A percentile compares a stretch with the other conserved stretches of the same genome.
phyloP scores from a whole-genome alignment of 768 basidiomycete genomes.

The Termitomyces sp. region DNA sequence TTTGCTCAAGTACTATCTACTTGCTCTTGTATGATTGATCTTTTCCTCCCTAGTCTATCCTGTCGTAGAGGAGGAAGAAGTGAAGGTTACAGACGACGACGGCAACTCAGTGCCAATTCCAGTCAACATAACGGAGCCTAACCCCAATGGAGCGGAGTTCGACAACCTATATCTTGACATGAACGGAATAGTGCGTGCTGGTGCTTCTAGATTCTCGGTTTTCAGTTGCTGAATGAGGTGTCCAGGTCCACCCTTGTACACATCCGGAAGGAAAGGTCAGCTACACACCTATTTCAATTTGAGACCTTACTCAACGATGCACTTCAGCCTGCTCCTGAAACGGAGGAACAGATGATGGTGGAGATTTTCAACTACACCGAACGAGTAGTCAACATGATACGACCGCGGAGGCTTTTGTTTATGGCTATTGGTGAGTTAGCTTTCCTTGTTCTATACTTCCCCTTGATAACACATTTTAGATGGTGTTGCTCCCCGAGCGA shows the following conservation, averaged over 20 bases:
- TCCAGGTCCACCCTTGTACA: constrained; percentile 95
- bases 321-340: constrained; percentile 86
- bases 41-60: constrained; percentile 48
- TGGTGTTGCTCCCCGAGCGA: constrained; percentile 95
- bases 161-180: constrained; percentile 98
- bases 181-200: constrained; percentile 87
- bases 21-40: not conserved
- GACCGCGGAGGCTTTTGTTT: constrained; percentile 92
- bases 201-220: not conserved
- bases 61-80: constrained; percentile 84
- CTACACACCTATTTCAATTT: not conserved
- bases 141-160: constrained; percentile 95
- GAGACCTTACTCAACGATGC: constrained; percentile 1
- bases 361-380: constrained; percentile 97
- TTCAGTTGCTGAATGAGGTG: not conserved
- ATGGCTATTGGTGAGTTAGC: constrained; percentile 88
- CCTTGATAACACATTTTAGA: constrained; percentile 42
- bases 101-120: constrained; percentile 71
- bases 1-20: constrained; percentile 2
- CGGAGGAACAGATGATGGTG: constrained; percentile 99
- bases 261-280: constrained; percentile 94
- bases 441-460: not conserved
- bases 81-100: constrained; percentile 60
- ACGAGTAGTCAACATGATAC: constrained; percentile 93
- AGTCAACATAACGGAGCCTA: constrained; percentile 72